Conservation (phyloP, 352 stramenopile species). For the Globisporangium paroecandrum region DNA sequence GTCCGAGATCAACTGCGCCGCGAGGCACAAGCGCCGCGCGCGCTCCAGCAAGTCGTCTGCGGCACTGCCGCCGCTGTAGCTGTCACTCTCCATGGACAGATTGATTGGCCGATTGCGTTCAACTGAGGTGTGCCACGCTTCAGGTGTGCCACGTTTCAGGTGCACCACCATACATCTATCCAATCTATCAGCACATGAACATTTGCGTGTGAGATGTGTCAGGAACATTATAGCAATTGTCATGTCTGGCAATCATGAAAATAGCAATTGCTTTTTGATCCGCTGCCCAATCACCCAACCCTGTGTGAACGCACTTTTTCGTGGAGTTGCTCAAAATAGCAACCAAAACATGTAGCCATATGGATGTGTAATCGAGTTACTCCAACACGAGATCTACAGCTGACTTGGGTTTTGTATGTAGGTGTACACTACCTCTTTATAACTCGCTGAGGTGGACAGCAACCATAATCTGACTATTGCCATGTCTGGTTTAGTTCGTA, state of each 20-base stretch:
- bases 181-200: no score
- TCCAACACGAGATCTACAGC: background rate
- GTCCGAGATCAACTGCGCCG: conserved; percentile 21
- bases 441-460: background rate
- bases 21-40: conserved; percentile 35
- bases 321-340: background rate
- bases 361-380: background rate
- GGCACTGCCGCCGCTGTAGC: background rate
- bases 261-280: no score
- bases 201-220: no score
- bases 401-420: background rate
- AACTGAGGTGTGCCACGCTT: no score
- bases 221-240: no score
- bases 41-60: conserved; percentile 40
- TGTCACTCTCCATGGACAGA: background rate
- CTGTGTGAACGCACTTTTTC: background rate
- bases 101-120: background rate
- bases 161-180: no score
- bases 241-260: no score
- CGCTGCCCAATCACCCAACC: no score
- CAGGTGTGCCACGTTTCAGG: no score
- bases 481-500: background rate
- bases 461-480: background rate
- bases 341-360: background rate
- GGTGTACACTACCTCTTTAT: background rate